Evolutionary conservation across 2,329 filamentous ascomycete genomes (phyloP).

Genomic region (Graphiopsis chlorocephala): DNA sequence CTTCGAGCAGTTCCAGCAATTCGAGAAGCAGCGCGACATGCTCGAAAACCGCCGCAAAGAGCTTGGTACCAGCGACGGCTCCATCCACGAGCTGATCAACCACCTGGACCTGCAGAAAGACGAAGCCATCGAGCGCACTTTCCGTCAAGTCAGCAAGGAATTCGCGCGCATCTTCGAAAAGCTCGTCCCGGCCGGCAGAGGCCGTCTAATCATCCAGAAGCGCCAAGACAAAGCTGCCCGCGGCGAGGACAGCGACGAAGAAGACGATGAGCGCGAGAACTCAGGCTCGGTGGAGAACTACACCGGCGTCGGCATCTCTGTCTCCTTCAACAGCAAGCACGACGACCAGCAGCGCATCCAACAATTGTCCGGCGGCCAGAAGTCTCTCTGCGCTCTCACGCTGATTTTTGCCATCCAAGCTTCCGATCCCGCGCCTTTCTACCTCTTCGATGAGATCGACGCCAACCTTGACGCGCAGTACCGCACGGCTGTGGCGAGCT

Average conservation of each 20-base stretch:
- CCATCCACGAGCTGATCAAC: slow-evolving; percentile 88
- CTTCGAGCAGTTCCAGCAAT: slow-evolving; percentile 97
- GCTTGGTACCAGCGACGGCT: slow-evolving; percentile 78
- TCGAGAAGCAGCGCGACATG: slow-evolving; percentile 86
- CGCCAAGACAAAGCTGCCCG: slow-evolving; percentile 67
- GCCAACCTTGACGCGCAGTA: slow-evolving; percentile 98
- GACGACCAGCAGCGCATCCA: slow-evolving; percentile 98
- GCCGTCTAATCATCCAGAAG: slow-evolving; percentile 87
- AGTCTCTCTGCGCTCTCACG: slow-evolving; percentile 91
- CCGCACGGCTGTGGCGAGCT: slow-evolving; percentile 87
- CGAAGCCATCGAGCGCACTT: slow-evolving; percentile 95
- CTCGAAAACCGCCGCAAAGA: slow-evolving; percentile 81
- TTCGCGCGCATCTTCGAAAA: slow-evolving; percentile 93
- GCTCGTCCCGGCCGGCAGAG: slow-evolving; percentile 89
- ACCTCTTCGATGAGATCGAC: slow-evolving; percentile 98
- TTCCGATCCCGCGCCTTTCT: slow-evolving; percentile 95
- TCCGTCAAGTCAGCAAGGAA: slow-evolving; percentile 94
- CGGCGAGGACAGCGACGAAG: slow-evolving; percentile 51
- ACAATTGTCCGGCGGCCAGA: slow-evolving; percentile 94
- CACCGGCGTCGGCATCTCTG: slow-evolving; percentile 90
- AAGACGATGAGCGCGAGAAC: slow-evolving; percentile 48
- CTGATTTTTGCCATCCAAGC: slow-evolving; percentile 98
- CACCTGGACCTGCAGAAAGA: slow-evolving; percentile 94
- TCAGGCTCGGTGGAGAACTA: slow-evolving; percentile 77
- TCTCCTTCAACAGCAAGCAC: slow-evolving; percentile 97